Percentiles rank a stretch among this genome's conserved stretches.
Conservation (phyloP, 202 grass and related monocot genomes). For the Hordeum pubiflorum region DNA sequence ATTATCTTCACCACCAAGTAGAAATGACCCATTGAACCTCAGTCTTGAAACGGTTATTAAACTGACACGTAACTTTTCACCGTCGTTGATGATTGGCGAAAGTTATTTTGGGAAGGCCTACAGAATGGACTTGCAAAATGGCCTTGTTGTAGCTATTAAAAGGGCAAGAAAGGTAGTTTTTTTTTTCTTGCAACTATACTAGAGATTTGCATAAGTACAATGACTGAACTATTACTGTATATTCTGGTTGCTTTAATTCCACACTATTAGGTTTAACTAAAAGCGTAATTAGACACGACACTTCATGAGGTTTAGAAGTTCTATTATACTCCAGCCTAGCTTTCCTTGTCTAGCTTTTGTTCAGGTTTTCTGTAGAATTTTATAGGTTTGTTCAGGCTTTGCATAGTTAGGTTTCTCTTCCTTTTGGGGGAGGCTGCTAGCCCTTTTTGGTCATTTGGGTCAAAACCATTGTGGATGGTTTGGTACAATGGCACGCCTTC, state of each 20-base stretch:
- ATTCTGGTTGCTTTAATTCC: background rate
- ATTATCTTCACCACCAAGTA: slow-evolving; percentile 54
- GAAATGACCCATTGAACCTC: slow-evolving; percentile 61
- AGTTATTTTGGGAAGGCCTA: slow-evolving; percentile 88
- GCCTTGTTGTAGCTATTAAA: slow-evolving; percentile 62
- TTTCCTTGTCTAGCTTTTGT: too few relatives aligned
- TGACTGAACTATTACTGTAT: background rate
- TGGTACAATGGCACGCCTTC: background rate
- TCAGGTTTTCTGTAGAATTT: background rate
- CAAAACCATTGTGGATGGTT: background rate
- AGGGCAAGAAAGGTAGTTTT: slow-evolving; percentile 71
- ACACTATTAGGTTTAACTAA: background rate
- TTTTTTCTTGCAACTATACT: background rate
- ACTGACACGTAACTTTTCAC: slow-evolving; percentile 77
- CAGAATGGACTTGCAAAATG: slow-evolving; percentile 56
- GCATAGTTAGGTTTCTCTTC: background rate
- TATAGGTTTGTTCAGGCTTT: background rate
- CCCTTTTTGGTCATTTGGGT: background rate
- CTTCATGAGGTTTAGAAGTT: slow-evolving; percentile 4
- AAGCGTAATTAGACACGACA: background rate
- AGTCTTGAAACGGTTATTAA: slow-evolving; percentile 65
- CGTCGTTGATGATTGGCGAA: slow-evolving; percentile 61
- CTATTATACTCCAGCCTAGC: background rate
- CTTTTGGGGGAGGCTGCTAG: background rate
- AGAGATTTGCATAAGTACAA: background rate